phyloP scores from a whole-genome alignment of 805 yeast species.

The Saccharomycopsis selenospora region DNA sequence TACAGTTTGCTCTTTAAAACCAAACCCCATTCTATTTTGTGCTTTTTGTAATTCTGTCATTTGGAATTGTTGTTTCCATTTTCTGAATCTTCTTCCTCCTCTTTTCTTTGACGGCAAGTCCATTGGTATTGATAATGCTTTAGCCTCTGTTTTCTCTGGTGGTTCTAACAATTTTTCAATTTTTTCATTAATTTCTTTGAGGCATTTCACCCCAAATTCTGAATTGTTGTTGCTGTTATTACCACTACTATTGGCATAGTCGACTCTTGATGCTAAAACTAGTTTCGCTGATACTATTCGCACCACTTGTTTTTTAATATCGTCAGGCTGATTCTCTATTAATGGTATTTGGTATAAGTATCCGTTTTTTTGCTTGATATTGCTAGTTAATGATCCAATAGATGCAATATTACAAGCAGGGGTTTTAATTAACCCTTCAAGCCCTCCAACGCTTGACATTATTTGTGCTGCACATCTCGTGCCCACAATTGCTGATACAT shows the following conservation, averaged over 20 bases:
- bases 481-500: constrained; percentile 65
- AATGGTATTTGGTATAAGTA: constrained; percentile 43
- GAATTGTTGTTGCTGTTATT: constrained; percentile 38
- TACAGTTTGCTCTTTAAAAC: constrained; percentile 57
- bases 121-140: constrained; percentile 66
- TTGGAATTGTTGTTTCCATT: constrained; percentile 72
- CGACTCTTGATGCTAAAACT: constrained; percentile 77
- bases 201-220: constrained; percentile 49
- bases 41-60: constrained; percentile 76
- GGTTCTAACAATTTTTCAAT: constrained; percentile 71
- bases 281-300: constrained; percentile 75
- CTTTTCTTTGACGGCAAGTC: constrained; percentile 75
- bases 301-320: constrained; percentile 58
- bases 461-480: constrained; percentile 67
- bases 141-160: constrained; percentile 54
- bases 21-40: constrained; percentile 80
- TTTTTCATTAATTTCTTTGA: constrained; percentile 50
- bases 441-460: constrained; percentile 47
- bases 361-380: constrained; percentile 57
- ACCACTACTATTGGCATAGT: constrained; percentile 41
- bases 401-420: constrained; percentile 85
- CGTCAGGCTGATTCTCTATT: constrained; percentile 58
- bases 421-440: constrained; percentile 52
- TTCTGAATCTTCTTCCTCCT: constrained; percentile 77
- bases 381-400: constrained; percentile 47